phyloP scores from a whole-genome alignment of 257 asterid genomes.

The Verbascum thapsus region DNA sequence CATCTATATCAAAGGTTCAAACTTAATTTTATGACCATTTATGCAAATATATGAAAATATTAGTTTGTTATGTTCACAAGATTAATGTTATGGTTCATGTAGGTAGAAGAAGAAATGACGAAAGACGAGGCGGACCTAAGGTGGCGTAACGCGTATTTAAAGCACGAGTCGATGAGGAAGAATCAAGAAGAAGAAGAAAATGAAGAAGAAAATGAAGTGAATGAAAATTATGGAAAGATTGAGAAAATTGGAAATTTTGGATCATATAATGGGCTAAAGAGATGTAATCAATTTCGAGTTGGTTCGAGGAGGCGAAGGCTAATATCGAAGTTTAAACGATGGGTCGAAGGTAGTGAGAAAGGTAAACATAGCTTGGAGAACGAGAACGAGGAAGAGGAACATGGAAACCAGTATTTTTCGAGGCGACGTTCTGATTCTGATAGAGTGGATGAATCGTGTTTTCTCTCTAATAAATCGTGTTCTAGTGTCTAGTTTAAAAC shows the following conservation, averaged over 20 bases:
- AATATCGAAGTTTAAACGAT: constrained; percentile 50
- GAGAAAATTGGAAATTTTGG: constrained; percentile 35
- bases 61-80: neutral
- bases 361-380: constrained; percentile 27
- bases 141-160: constrained; percentile 57
- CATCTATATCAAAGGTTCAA: constrained; percentile 46
- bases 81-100: constrained; percentile 19
- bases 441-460: constrained; percentile 23
- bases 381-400: no score
- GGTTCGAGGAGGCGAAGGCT: constrained; percentile 52
- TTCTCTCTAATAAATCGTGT: constrained; percentile 48
- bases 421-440: constrained; percentile 39
- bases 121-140: constrained; percentile 40
- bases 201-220: constrained; percentile 25
- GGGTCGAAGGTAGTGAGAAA: constrained; percentile 59
- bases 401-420: constrained; percentile 35
- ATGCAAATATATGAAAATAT: no score
- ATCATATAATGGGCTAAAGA: constrained; percentile 39
- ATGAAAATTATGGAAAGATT: constrained; percentile 18
- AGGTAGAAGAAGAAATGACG: constrained; percentile 39
- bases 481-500: constrained; percentile 44
- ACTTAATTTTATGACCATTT: neutral
- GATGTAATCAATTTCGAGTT: constrained; percentile 21
- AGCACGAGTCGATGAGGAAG: constrained; percentile 49
- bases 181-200: constrained; percentile 45